Evolutionary conservation across 331 rosid species (phyloP), one percentile per base, ranked within the genome.

Genomic region (Quercus phellos): DNA sequence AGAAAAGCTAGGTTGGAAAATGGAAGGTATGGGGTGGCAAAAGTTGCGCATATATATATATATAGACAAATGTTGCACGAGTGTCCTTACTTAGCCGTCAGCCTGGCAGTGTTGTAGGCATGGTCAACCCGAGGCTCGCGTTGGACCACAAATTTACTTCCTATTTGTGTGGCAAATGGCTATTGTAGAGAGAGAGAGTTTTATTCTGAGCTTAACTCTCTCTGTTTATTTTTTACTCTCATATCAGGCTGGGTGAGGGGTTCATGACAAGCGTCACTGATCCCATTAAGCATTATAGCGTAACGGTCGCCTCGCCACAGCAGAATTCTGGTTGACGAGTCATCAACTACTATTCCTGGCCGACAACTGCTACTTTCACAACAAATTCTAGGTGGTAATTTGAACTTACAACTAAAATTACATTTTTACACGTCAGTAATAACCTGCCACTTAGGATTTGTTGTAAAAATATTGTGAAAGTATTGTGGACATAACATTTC

Each of bases 11-110:
- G 96, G 87, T 85, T 79, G 74, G 86, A 89, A 77, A 88, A 75
- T 72, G 89, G 89, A 77, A 88, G 81, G 79, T 70, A 83, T 79
- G 86, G 79, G 94, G 89, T 87, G 94, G 85, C 88, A 84, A 86
- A 74, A 79, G 83, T 77, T 77, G 78, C 53, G 24, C 22, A 78
- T 83, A 84, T 83, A 82, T 90, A 88, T 84, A 83, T 85, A 5
- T 56, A 14, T 50, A 43, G 61, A 61, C 14, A 58, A 18, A 24
- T 7, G 16, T 8, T 12, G 64, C 13, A 4, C 43, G 69, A 73
- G 13, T 75, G 82, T 76, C 73, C 77, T 75, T 80, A 75, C 84
- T 64, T 72, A 83, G 84, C 55, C 78, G 88, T 84, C 87, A 85
- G 80, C 73, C 77, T 74, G 79, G 85, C 83, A 56, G 61, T 46